A percentile compares a stretch with the other conserved stretches of the same genome.
Evolutionary conservation across 305 asterid species (phyloP).

Genomic region (Plantago lanceolata): DNA sequence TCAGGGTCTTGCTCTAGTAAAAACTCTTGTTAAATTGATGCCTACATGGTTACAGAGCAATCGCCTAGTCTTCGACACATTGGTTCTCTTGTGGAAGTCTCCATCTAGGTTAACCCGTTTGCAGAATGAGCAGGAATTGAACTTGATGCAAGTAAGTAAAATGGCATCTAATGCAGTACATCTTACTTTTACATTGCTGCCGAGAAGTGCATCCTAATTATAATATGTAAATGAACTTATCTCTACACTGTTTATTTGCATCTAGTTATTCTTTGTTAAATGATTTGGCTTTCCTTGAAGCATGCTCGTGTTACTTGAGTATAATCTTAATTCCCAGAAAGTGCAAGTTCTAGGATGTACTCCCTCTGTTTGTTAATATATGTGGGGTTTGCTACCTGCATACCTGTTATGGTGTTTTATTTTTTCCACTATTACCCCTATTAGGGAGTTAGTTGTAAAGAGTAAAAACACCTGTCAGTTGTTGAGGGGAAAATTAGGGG

Average conservation of each 20-base stretch:
- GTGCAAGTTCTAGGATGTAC: not conserved
- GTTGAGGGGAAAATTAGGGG: too few relatives aligned
- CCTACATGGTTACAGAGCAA: constrained; percentile 97
- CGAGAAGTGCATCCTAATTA: constrained; percentile 6
- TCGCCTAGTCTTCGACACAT: constrained; percentile 68
- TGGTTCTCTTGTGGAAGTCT: constrained; percentile 91
- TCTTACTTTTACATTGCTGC: constrained; percentile 1
- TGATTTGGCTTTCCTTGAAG: not conserved
- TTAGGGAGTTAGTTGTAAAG: too few relatives aligned
- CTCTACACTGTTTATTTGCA: not conserved
- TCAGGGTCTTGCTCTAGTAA: constrained; percentile 91
- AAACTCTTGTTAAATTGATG: constrained; percentile 90
- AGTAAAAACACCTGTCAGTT: too few relatives aligned
- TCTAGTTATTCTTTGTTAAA: not conserved
- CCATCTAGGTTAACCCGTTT: constrained; percentile 77
- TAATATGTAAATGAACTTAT: not conserved
- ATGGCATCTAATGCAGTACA: constrained; percentile 13
- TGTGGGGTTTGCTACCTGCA: too few relatives aligned
- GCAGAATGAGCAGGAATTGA: constrained; percentile 91
- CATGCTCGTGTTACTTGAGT: not conserved
- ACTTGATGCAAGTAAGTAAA: constrained; percentile 81
- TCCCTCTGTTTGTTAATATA: too few relatives aligned
- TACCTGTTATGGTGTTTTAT: too few relatives aligned
- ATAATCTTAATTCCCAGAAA: not conserved
- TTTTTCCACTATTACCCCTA: too few relatives aligned